Percentiles rank a stretch among this genome's conserved stretches.
These are phyloP conservation scores for Trametes maxima DNA, from an alignment of 768 basidiomycete species.

Conservation along the genomic window DNA sequence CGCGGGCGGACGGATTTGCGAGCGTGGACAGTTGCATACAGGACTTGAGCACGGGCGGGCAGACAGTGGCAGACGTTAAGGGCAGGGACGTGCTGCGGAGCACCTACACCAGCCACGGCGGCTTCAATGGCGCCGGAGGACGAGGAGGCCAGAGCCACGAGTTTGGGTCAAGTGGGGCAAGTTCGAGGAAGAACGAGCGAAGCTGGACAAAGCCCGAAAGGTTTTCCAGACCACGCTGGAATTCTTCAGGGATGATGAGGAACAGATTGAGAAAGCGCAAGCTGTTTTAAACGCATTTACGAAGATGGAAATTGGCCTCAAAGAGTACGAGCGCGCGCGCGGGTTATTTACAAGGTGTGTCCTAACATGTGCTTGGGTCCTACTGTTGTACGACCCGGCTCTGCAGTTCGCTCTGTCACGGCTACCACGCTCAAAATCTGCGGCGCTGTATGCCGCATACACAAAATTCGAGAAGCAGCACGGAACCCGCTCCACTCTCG, in stretches of 20 bases:
- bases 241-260: slow-evolving; percentile 65
- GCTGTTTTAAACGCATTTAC: slow-evolving; percentile 92
- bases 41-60: no score
- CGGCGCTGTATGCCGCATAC: slow-evolving; percentile 84
- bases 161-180: slow-evolving; percentile 71
- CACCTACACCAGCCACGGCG: slow-evolving; percentile 26
- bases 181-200: slow-evolving; percentile 62
- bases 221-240: slow-evolving; percentile 68
- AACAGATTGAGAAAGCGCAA: slow-evolving; percentile 78
- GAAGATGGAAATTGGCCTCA: slow-evolving; percentile 94
- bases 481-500: slow-evolving; percentile 84
- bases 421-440: slow-evolving; percentile 90
- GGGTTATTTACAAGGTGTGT: slow-evolving; percentile 93
- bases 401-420: slow-evolving; percentile 90
- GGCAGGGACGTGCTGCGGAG: no score
- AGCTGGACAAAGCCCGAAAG: slow-evolving; percentile 64
- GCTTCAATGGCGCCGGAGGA: slow-evolving; percentile 45
- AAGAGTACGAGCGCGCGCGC: slow-evolving; percentile 95
- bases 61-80: no score
- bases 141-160: slow-evolving; percentile 65
- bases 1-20: no score
- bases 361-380: background rate
- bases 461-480: slow-evolving; percentile 99
- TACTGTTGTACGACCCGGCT: background rate
- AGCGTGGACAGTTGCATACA: no score